phyloP scores from a whole-genome alignment of 139 green algal species.

The Chlorella sp. region DNA sequence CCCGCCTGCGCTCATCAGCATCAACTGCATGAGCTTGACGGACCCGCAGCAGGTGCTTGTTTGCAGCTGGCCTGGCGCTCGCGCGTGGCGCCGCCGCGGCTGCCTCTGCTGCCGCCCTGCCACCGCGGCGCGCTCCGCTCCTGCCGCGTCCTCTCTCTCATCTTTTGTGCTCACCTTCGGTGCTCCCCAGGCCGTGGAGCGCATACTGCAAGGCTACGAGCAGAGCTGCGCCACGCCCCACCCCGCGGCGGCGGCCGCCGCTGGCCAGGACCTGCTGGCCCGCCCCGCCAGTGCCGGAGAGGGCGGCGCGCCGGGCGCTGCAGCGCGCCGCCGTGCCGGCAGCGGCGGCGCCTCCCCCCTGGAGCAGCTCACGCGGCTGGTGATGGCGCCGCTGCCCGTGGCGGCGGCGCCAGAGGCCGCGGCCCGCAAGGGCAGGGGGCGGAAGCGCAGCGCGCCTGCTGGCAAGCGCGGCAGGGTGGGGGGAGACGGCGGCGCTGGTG shows the following conservation, averaged over 20 bases:
- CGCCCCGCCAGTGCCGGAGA: neutral
- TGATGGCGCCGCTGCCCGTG: slow-evolving; percentile 1
- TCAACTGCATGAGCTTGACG: slow-evolving; percentile 65
- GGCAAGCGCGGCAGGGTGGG: no score
- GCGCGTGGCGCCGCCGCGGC: no score
- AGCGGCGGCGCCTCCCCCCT: neutral
- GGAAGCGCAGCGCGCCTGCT: neutral
- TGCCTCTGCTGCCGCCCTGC: slow-evolving; percentile 2
- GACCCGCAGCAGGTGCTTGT: slow-evolving; percentile 33
- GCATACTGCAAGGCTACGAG: slow-evolving; percentile 18
- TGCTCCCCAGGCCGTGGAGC: slow-evolving; percentile 14
- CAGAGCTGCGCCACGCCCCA: slow-evolving; percentile 7
- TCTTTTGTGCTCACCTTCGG: neutral
- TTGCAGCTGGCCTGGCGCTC: slow-evolving; percentile 9
- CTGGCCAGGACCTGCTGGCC: neutral
- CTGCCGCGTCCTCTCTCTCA: neutral
- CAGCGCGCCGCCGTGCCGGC: neutral
- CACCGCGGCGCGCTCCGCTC: neutral
- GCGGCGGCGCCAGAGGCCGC: neutral
- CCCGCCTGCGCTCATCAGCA: slow-evolving; percentile 48
- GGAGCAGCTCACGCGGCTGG: slow-evolving; percentile 11
- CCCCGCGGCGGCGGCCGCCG: neutral
- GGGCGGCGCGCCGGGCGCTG: neutral
- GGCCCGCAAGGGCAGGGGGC: neutral
- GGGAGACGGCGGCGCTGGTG: neutral